Evolutionary conservation across 805 yeast species (phyloP).

Genomic region (Grigorovia transvaalensis): DNA sequence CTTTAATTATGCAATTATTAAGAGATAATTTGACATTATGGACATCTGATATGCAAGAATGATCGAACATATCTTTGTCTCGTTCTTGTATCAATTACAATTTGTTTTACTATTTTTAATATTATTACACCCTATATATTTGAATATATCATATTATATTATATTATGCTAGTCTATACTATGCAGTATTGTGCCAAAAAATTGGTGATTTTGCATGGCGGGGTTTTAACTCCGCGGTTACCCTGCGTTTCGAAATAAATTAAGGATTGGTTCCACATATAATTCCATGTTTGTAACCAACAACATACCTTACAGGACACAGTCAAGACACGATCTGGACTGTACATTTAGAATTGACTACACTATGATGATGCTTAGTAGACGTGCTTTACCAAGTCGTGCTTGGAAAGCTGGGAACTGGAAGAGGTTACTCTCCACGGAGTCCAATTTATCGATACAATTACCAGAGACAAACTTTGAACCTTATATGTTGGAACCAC

Average conservation of each 20-base stretch:
- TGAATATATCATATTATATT: background rate
- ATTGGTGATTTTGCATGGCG: no score
- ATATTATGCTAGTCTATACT: background rate
- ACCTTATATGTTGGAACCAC: conserved; percentile 69
- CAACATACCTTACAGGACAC: no score
- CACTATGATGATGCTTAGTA: background rate
- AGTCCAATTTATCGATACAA: conserved; percentile 37
- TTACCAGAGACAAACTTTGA: conserved; percentile 79
- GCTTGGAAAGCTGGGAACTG: background rate
- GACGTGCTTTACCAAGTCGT: background rate
- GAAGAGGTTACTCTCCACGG: background rate
- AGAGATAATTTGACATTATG: conserved; percentile 97
- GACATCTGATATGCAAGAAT: conserved; percentile 90
- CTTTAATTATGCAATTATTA: conserved; percentile 96
- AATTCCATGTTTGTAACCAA: no score
- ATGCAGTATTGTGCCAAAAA: no score
- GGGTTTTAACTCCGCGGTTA: no score
- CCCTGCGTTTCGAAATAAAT: no score
- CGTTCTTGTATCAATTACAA: background rate
- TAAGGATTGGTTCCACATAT: no score
- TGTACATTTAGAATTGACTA: background rate
- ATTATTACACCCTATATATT: background rate
- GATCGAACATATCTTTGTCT: conserved; percentile 16
- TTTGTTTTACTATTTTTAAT: background rate
- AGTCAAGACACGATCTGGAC: no score